Evolutionary conservation across 805 yeast genomes (phyloP).

Genomic region (Candida qinlingensis): DNA sequence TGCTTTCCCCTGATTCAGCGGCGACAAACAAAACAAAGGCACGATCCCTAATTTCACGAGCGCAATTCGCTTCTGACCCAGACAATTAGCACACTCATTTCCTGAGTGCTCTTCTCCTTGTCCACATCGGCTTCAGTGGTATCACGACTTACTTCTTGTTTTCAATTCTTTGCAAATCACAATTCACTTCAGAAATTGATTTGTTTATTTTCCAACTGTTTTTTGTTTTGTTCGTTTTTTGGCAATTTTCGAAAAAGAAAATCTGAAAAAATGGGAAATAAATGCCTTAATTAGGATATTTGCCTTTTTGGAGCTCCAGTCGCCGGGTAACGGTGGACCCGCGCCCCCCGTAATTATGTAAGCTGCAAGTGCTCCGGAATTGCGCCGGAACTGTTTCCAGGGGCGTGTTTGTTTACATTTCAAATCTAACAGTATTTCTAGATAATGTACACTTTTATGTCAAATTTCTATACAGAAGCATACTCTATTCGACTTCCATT

Average conservation of each 20-base stretch:
- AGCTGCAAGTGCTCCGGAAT: not conserved
- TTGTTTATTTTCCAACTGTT: slow-evolving; percentile 5
- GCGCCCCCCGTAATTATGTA: not conserved
- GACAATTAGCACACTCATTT: not conserved
- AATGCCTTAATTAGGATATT: not conserved
- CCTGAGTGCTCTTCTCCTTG: not conserved
- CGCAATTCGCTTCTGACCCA: not conserved
- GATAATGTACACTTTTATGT: no score
- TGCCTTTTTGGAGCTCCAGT: not conserved
- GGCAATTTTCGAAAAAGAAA: not conserved
- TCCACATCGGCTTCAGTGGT: not conserved
- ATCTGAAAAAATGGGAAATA: not conserved
- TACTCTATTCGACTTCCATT: slow-evolving; percentile 4
- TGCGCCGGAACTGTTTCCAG: no score
- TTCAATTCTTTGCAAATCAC: slow-evolving; percentile 4
- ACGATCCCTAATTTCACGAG: not conserved
- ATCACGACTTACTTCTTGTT: slow-evolving; percentile 4
- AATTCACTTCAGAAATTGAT: slow-evolving; percentile 1
- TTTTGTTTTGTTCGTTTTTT: not conserved
- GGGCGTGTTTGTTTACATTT: no score
- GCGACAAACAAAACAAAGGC: not conserved
- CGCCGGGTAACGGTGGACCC: not conserved
- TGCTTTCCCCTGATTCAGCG: slow-evolving; percentile 8
- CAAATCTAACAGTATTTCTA: no score
- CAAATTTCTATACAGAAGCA: no score